Evolutionary conservation across 202 grass and related monocot species (phyloP).

Genomic region (Bolboschoenoplectus hybrid): DNA sequence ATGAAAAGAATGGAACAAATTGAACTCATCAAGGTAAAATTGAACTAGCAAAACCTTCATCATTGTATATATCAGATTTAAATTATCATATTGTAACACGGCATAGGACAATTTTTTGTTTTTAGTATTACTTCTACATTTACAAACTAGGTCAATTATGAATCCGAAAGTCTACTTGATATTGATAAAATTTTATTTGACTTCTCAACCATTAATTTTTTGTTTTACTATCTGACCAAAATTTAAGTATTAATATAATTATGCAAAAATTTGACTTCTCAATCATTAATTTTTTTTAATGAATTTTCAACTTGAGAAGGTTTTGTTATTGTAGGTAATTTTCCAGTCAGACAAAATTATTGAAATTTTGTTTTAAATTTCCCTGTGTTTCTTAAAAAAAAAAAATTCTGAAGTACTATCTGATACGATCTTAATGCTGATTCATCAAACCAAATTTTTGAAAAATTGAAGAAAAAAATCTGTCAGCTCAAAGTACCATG

Average conservation of each 20-base stretch:
- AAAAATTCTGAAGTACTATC: not conserved
- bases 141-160: not conserved
- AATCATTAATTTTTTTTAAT: not conserved
- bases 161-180: not conserved
- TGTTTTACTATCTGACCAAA: not conserved
- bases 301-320: not conserved
- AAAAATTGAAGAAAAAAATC: not conserved
- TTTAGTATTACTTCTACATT: not conserved
- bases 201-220: too few species aligned
- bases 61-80: not conserved
- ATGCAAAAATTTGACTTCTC: not conserved
- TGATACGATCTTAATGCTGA: not conserved
- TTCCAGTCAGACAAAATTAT: not conserved
- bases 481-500: not conserved
- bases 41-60: not conserved
- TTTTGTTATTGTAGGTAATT: not conserved
- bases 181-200: not conserved
- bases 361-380: not conserved
- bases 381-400: not conserved
- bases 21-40: not conserved
- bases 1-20: conserved; percentile 10
- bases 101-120: not conserved
- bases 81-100: not conserved
- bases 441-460: not conserved
- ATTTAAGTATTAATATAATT: not conserved